These are phyloP conservation scores for Globisporangium emineosum DNA, from an alignment of 352 stramenopile species.

Conservation along the genomic window DNA sequence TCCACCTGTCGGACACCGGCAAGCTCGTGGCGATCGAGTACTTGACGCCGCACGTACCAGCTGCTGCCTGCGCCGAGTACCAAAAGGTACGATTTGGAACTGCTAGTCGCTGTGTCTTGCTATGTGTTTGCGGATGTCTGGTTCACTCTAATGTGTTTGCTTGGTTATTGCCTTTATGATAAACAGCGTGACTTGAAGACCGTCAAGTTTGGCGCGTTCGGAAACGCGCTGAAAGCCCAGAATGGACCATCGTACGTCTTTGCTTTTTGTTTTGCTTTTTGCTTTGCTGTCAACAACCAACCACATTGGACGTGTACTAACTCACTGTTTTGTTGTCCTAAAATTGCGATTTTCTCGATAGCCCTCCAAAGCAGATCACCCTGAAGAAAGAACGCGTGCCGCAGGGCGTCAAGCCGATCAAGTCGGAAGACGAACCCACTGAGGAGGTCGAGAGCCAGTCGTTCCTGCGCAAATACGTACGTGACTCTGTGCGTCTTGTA, in stretches of 20 bases:
- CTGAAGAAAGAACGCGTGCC: slow-evolving; percentile 60
- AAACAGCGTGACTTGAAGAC: slow-evolving; percentile 48
- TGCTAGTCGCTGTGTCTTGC: background rate
- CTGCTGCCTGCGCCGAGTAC: slow-evolving; percentile 41
- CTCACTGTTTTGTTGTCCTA: background rate
- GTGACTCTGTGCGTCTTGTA: slow-evolving; percentile 15
- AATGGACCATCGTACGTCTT: slow-evolving; percentile 56
- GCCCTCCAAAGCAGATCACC: slow-evolving; percentile 59
- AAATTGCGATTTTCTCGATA: slow-evolving; percentile 14
- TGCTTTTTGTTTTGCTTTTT: background rate
- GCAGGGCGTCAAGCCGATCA: slow-evolving; percentile 69
- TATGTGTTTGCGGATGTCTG: no score
- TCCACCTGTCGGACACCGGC: slow-evolving; percentile 74
- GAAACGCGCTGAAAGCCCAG: slow-evolving; percentile 55
- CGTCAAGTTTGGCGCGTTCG: slow-evolving; percentile 54
- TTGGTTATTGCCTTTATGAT: background rate
- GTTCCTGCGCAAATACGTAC: slow-evolving; percentile 84
- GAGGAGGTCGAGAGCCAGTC: slow-evolving; percentile 65
- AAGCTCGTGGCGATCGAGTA: slow-evolving; percentile 84
- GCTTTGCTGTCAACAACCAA: no score
- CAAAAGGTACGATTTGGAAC: slow-evolving; percentile 33
- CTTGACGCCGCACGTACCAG: slow-evolving; percentile 54
- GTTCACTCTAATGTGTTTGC: background rate
- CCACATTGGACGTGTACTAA: no score
- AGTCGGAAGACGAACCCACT: slow-evolving; percentile 54